A percentile compares a stretch with the other conserved stretches of the same genome.
phyloP scores from a whole-genome alignment of 169 alveolate species.

The Plasmodium yoelii region DNA sequence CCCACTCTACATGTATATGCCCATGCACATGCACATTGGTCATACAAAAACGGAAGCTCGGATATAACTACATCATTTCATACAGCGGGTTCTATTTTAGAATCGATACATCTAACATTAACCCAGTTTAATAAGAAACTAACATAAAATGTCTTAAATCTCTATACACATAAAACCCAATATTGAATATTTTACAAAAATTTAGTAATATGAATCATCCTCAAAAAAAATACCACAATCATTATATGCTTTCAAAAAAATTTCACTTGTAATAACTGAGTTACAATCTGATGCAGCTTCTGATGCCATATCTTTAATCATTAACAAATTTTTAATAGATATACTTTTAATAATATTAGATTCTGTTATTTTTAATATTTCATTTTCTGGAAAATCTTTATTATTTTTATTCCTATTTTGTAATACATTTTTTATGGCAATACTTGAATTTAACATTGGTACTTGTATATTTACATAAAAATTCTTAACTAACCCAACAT shows the following conservation, averaged over 20 bases:
- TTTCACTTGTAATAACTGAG: constrained; percentile 22
- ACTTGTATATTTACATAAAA: constrained; percentile 62
- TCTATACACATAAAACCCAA: neutral
- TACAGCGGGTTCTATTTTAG: too few species aligned
- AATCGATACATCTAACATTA: too few species aligned
- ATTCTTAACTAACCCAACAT: constrained; percentile 57
- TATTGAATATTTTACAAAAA: neutral
- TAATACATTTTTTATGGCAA: constrained; percentile 38
- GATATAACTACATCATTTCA: too few species aligned
- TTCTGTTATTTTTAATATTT: constrained; percentile 26
- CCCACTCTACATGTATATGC: too few species aligned
- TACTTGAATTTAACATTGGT: constrained; percentile 31
- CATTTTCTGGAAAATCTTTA: constrained; percentile 35
- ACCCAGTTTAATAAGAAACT: too few species aligned
- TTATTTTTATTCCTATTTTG: constrained; percentile 35
- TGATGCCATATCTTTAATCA: constrained; percentile 68
- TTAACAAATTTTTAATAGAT: constrained; percentile 46
- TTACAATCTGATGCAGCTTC: constrained; percentile 42
- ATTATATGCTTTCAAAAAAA: constrained; percentile 44
- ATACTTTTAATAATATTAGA: constrained; percentile 50
- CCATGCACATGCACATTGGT: too few species aligned
- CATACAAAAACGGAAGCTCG: too few species aligned
- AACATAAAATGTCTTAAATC: too few species aligned
- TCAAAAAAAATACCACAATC: constrained; percentile 61
- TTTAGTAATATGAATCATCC: constrained; percentile 41